Base-by-base conservation (phyloP, 1,139 yeast genomes). In the Yamadazyma diddensiae region DNA sequence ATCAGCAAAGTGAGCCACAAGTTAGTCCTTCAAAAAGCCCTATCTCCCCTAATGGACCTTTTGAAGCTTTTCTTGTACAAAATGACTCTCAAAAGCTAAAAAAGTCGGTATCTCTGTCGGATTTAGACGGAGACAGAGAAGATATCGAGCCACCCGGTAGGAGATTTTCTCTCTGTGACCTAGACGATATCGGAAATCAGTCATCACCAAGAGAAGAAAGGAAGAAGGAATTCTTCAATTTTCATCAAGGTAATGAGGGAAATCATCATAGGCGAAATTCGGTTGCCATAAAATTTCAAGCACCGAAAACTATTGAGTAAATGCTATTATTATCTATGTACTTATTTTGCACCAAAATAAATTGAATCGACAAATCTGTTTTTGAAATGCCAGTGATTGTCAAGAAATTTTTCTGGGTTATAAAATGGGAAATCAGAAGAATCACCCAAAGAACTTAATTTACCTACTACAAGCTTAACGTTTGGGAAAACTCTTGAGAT, bases 291-390 rank as follows among this genome's bases (percentile, higher is more conserved):
- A 56, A 52, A 37, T 63, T 63, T 36, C 53, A 53, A 14, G 54
- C 65, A 5, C 48, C 46, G 8, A 24, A 25, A 25, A 17, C 24
- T n/a, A 14, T 33, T 14, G 19, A 24, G 8, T 24, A 24, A n/a
- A 6, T n/a, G n/a, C n/a, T n/a, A n/a, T n/a, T n/a, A n/a, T n/a
- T n/a, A 5, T 21, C 8, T 7, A 21, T 21, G 8, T 6, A 9
- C 4, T 26, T 26, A 67, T 18, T 57, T 70, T 3, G 92, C 79
- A 4, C 97, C 97, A 56, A 82, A 90, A 54, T 90, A 90, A 40
- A 73, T 66, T 20, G 81, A 61, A 55, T 88, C 97, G 25, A 90
- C 70, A 52, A 82, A 87, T 39, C 95, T 69, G 35, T 70, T 73
- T 40, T 80, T 63, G 53, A 81, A 80, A 69, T 80, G 77, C 81